These are phyloP conservation scores for Saxophila tyrrhenica DNA, from an alignment of 495 filamentous ascomycete genomes.

Conservation along the genomic window DNA sequence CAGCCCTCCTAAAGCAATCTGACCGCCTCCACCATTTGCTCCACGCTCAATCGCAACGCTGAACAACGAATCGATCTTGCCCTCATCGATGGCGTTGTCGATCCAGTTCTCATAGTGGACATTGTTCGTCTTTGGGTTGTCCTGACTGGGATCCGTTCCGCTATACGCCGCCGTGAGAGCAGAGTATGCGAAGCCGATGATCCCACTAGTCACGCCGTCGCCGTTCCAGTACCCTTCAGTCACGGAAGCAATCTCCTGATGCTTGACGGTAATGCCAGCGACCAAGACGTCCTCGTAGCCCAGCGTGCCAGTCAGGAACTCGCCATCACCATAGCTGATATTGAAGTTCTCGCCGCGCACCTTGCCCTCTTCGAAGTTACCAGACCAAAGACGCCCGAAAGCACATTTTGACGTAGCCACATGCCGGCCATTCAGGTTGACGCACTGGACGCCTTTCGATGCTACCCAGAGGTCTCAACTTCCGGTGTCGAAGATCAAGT, in stretches of 20 bases:
- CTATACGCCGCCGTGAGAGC: conserved; percentile 7
- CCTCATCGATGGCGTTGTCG: conserved; percentile 42
- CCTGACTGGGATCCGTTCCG: conserved; percentile 1
- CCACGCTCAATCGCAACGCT: conserved; percentile 35
- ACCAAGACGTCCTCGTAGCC: conserved; percentile 43
- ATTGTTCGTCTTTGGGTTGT: not conserved
- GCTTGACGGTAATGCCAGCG: conserved; percentile 43
- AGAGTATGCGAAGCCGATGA: conserved; percentile 14
- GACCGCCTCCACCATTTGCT: conserved; percentile 16
- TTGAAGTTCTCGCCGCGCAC: conserved; percentile 43
- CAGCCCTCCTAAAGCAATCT: conserved; percentile 44
- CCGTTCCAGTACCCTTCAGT: conserved; percentile 36
- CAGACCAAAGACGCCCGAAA: conserved; percentile 36
- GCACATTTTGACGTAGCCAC: conserved; percentile 34
- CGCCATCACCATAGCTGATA: conserved; percentile 49
- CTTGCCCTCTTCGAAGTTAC: conserved; percentile 28
- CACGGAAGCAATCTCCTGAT: conserved; percentile 47
- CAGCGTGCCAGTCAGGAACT: conserved; percentile 43
- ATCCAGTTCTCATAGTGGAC: conserved; percentile 37
- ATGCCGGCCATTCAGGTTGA: conserved; percentile 24
- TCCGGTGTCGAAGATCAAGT: conserved; percentile 49
- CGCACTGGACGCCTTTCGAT: conserved; percentile 40
- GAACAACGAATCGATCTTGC: conserved; percentile 44
- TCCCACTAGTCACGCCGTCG: conserved; percentile 13
- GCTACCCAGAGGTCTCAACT: conserved; percentile 52